A percentile compares a stretch with the other conserved stretches of the same genome.
These are phyloP conservation scores for Colletotrichum shisoi DNA, from an alignment of 2,329 filamentous ascomycete genomes.

Conservation along the genomic window DNA sequence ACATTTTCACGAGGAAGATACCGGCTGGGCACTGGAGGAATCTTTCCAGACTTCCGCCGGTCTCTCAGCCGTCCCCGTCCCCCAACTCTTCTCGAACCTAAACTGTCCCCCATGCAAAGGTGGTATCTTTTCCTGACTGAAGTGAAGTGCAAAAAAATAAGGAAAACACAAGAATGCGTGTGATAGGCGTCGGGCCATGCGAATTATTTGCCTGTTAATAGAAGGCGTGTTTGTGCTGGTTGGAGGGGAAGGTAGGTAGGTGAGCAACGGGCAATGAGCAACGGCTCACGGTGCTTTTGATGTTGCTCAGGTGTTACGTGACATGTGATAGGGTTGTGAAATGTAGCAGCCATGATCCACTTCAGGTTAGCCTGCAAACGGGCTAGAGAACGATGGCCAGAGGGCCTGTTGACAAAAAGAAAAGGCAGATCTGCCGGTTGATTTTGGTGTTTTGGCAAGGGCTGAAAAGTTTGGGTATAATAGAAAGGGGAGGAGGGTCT, in stretches of 20 bases:
- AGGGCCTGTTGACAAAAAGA: slow-evolving; percentile 38
- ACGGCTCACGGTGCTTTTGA: slow-evolving; percentile 7
- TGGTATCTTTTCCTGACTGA: slow-evolving; percentile 41
- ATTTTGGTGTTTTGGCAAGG: slow-evolving; percentile 7
- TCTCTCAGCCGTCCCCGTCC: background rate
- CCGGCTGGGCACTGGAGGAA: slow-evolving; percentile 3
- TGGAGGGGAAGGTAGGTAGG: slow-evolving; percentile 2
- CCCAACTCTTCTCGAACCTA: slow-evolving; percentile 23
- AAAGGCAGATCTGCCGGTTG: slow-evolving; percentile 23
- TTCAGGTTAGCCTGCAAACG: slow-evolving; percentile 2
- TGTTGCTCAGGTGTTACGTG: slow-evolving; percentile 6
- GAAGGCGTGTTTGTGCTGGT: background rate
- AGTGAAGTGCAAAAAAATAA: slow-evolving; percentile 34
- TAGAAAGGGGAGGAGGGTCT: slow-evolving; percentile 18
- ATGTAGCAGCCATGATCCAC: slow-evolving; percentile 19
- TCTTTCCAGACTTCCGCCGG: background rate
- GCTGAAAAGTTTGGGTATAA: slow-evolving; percentile 25
- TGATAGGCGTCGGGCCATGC: slow-evolving; percentile 24
- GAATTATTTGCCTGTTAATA: slow-evolving; percentile 29
- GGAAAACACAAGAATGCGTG: slow-evolving; percentile 11
- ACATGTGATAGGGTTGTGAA: background rate
- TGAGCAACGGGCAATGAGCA: background rate
- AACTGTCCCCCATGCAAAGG: slow-evolving; percentile 28
- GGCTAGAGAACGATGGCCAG: slow-evolving; percentile 9
- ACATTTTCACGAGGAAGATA: background rate